Evolutionary conservation across 1,284 basidiomycete genomes (phyloP), one percentile per base, ranked within the genome.

Genomic region (Boletus albobrunnescens): DNA sequence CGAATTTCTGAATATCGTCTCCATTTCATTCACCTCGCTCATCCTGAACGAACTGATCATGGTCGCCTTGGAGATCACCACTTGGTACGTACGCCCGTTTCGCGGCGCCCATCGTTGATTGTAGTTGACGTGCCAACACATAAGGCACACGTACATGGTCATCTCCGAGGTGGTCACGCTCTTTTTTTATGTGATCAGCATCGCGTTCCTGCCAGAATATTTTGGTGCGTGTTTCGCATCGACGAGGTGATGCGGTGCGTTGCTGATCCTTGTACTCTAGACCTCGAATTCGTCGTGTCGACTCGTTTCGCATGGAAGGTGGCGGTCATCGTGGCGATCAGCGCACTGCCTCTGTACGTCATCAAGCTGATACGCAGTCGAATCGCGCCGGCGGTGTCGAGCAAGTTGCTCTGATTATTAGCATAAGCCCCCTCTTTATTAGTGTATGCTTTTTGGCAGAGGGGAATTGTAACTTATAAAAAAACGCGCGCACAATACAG

Each of bases 41-140:
- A 84, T 99, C 50, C 71, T 99, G 31, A 99, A 99, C 68, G 96
- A 99, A 65, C 79, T 99, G 41, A 94, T 99, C 70, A 99, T 99
- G 96, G 96, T 99, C 33, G 94, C 93, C 0, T 68, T 98, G 53
- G 94, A 98, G 69, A 94, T 98, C 53, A 98, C 94, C 1, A 97
- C 91, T 51, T 99, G 94, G 95, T 90, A 58, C 52, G 77, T 10
- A 0, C 16, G n/a, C 8, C 11, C 3, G 6, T 32, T 14, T 16
- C n/a, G 11, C 6, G 19, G 4, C 12, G 3, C 7, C 19, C n/a
- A n/a, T n/a, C n/a, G n/a, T n/a, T n/a, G n/a, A n/a, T n/a, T n/a
- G n/a, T n/a, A n/a, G n/a, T n/a, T n/a, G n/a, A n/a, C n/a, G n/a
- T n/a, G n/a, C n/a, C n/a, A n/a, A n/a, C n/a, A n/a, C n/a, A n/a